phyloP scores from a whole-genome alignment of 192 early-diverging fungal species.

The Coemansia pectinata region DNA sequence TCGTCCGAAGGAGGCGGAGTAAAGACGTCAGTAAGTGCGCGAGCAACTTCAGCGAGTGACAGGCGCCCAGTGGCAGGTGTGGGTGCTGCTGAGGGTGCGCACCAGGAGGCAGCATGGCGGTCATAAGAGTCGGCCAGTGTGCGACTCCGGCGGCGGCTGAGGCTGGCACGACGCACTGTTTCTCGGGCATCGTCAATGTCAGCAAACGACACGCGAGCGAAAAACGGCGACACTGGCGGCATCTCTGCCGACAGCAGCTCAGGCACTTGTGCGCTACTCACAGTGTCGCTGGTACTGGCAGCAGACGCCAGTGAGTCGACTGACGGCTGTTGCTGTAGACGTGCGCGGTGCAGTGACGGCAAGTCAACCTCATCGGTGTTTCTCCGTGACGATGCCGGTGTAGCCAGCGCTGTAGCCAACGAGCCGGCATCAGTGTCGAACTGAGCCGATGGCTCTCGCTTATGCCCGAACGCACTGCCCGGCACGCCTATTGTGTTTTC shows the following conservation, averaged over 20 bases:
- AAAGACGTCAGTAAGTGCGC: neutral
- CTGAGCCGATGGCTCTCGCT: neutral
- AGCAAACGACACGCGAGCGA: neutral
- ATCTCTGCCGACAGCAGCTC: slow-evolving; percentile 25
- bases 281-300: neutral
- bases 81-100: neutral
- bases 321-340: slow-evolving; percentile 9
- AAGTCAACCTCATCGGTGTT: slow-evolving; percentile 37
- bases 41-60: slow-evolving; percentile 10
- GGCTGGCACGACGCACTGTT: slow-evolving; percentile 15
- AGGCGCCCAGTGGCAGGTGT: neutral
- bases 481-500: neutral
- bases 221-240: slow-evolving; percentile 44
- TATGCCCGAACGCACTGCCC: neutral
- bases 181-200: slow-evolving; percentile 14
- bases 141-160: slow-evolving; percentile 9
- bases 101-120: neutral
- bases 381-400: slow-evolving; percentile 38
- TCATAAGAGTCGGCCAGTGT: neutral
- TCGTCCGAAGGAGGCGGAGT: neutral
- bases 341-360: slow-evolving; percentile 18
- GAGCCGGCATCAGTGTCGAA: neutral
- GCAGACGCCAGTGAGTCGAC: neutral
- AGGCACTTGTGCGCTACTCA: neutral
- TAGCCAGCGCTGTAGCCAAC: slow-evolving; percentile 17